Evolutionary conservation across 2,329 filamentous ascomycete species (phyloP).

Genomic region (Pseudovirgaria hyperparasitica): DNA sequence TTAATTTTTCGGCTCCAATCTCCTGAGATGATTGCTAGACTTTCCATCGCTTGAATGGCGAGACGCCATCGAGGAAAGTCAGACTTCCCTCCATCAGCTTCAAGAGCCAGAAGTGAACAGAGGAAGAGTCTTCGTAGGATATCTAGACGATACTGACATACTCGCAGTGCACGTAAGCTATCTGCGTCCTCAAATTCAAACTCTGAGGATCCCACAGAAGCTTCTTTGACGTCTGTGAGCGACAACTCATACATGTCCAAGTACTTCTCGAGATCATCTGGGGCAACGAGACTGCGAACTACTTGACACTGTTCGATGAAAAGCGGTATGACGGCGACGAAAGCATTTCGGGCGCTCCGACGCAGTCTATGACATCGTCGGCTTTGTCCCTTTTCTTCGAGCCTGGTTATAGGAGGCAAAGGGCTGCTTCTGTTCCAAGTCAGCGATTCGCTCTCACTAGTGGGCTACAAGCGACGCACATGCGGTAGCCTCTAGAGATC

Average conservation of each 20-base stretch:
- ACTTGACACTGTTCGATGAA: slow-evolving; percentile 58
- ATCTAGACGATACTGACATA: slow-evolving; percentile 55
- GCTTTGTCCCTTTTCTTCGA: slow-evolving; percentile 71
- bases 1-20: slow-evolving; percentile 54
- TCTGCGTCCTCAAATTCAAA: slow-evolving; percentile 63
- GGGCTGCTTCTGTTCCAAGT: slow-evolving; percentile 57
- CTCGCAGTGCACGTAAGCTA: slow-evolving; percentile 64
- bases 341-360: slow-evolving; percentile 56
- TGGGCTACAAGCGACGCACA: slow-evolving; percentile 40
- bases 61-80: slow-evolving; percentile 71
- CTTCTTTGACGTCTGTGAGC: slow-evolving; percentile 33
- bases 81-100: slow-evolving; percentile 63
- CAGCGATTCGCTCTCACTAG: slow-evolving; percentile 10
- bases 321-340: slow-evolving; percentile 56
- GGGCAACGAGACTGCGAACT: slow-evolving; percentile 62
- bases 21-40: slow-evolving; percentile 48
- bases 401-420: slow-evolving; percentile 77
- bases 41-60: slow-evolving; percentile 62
- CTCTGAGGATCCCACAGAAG: slow-evolving; percentile 42
- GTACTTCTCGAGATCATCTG: slow-evolving; percentile 78
- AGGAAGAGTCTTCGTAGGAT: slow-evolving; percentile 73
- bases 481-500: slow-evolving; percentile 77
- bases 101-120: slow-evolving; percentile 77
- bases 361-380: slow-evolving; percentile 72
- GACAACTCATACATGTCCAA: slow-evolving; percentile 54